Evolutionary conservation across 352 stramenopile genomes (phyloP), one percentile per base, ranked within the genome.

Genomic region (Pythium brachiatum): DNA sequence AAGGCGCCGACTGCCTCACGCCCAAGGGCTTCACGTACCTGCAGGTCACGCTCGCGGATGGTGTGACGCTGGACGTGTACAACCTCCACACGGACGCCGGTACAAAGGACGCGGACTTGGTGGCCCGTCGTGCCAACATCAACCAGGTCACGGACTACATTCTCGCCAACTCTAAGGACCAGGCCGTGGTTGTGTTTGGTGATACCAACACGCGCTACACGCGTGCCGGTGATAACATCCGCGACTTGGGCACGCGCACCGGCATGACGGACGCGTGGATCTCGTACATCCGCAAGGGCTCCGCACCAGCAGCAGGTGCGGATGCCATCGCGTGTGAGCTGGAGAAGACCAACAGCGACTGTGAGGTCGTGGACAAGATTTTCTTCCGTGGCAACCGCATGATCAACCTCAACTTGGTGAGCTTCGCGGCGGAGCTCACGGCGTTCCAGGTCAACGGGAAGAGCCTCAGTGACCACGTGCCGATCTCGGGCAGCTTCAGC

Each of bases 321-420:
- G 67, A 73, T 11, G 74, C 76, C 11, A 60, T 85, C 18, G 57
- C 64, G 41, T 85, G 76, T 23, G 69, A 74, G 25, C 56, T 61
- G 2, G 64, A 55, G 6, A 70, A 66, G 36, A 75, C 79, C 47
- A 74, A 62, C 18, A 72, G 79, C 48, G 56, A 70, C 39, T 85
- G 76, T 44, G 76, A 85, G 46, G 76, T 85, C 44, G 76, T 85
- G 21, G 76, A 83, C 72, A 85, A 85, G 69, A 81, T 85, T 68
- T 69, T 85, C 56, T 85, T 74, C 64, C 74, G 76, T 25, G 66
- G 76, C 43, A 80, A 75, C 66, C 51, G 51, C 11, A 18, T 61
- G 43, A 36, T 67, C 16, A 51, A 55, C 5, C 60, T 67, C 13
- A 76, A 85, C 31, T 60, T 72, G 39, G 62, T 81, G 43, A 74